Conservation (phyloP, 2,329 filamentous ascomycete species). For the Helminthosporium solani region DNA sequence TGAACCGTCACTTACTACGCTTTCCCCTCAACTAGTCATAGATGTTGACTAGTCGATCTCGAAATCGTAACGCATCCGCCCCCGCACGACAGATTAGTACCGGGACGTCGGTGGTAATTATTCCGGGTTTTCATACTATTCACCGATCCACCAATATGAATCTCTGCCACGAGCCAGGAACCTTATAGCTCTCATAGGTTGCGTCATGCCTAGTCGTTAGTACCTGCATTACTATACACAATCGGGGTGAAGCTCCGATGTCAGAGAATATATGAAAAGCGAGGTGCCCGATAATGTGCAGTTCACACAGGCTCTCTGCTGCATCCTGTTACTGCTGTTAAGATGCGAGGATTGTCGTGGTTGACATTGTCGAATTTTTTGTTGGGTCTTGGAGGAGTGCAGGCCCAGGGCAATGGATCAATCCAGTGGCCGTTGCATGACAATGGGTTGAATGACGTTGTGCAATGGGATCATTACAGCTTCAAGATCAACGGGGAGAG, state of each 20-base stretch:
- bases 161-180: background rate
- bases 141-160: conserved; percentile 11
- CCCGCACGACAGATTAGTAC: background rate
- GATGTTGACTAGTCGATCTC: background rate
- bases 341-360: conserved; percentile 17
- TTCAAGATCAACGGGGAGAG: conserved; percentile 54
- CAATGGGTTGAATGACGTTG: conserved; percentile 50
- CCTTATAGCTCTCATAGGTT: conserved; percentile 4
- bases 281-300: conserved; percentile 1
- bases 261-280: background rate
- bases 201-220: conserved; percentile 3
- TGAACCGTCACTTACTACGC: background rate
- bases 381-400: conserved; percentile 14
- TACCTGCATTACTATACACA: conserved; percentile 5
- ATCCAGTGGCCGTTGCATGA: conserved; percentile 51
- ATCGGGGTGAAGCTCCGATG: background rate
- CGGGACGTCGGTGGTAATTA: conserved; percentile 1
- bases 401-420: conserved; percentile 23
- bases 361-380: conserved; percentile 20
- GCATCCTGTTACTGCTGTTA: background rate
- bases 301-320: background rate
- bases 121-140: conserved; percentile 3
- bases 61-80: background rate
- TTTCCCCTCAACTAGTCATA: background rate
- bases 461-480: conserved; percentile 58